Evolutionary conservation across 2,329 filamentous ascomycete species (phyloP).

Genomic region (Allantophomopsis lycopodina): DNA sequence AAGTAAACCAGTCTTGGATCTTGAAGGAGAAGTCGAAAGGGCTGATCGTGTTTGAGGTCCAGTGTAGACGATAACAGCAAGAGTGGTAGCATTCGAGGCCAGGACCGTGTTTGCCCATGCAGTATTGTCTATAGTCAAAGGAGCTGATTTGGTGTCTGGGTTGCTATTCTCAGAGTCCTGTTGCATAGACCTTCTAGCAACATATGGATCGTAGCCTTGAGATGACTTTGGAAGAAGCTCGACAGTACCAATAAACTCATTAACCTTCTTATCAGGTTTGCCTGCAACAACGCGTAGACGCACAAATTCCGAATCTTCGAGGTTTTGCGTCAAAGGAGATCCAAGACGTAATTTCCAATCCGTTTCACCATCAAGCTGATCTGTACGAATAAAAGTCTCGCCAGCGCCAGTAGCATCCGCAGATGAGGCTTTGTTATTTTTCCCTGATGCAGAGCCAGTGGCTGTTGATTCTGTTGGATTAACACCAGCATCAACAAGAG

Average conservation of each 20-base stretch:
- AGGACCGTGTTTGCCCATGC: conserved; percentile 98
- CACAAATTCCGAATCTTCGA: conserved; percentile 59
- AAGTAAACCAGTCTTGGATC: conserved; percentile 85
- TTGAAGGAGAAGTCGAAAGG: conserved; percentile 78
- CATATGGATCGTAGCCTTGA: conserved; percentile 31
- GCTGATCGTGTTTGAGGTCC: conserved; percentile 89
- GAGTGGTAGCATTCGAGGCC: conserved; percentile 77
- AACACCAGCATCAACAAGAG: conserved; percentile 12
- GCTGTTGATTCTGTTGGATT: conserved; percentile 9
- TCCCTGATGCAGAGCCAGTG: too few relatives aligned
- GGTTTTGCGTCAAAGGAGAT: conserved; percentile 70
- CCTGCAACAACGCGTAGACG: conserved; percentile 63
- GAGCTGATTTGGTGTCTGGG: conserved; percentile 40
- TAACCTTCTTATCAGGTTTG: conserved; percentile 86
- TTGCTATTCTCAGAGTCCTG: conserved; percentile 19
- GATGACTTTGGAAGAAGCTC: conserved; percentile 50
- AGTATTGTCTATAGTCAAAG: conserved; percentile 89
- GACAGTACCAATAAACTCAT: conserved; percentile 86
- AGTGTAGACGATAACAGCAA: conserved; percentile 88
- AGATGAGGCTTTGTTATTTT: conserved; percentile 12
- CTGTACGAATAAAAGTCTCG: conserved; percentile 93
- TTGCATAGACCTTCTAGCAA: conserved; percentile 17
- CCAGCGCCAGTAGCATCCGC: conserved; percentile 29
- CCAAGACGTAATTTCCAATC: conserved; percentile 95
- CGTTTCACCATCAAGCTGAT: conserved; percentile 94